These are phyloP conservation scores for Copromyces sp. DNA, from an alignment of 495 filamentous ascomycete genomes.

Conservation along the genomic window DNA sequence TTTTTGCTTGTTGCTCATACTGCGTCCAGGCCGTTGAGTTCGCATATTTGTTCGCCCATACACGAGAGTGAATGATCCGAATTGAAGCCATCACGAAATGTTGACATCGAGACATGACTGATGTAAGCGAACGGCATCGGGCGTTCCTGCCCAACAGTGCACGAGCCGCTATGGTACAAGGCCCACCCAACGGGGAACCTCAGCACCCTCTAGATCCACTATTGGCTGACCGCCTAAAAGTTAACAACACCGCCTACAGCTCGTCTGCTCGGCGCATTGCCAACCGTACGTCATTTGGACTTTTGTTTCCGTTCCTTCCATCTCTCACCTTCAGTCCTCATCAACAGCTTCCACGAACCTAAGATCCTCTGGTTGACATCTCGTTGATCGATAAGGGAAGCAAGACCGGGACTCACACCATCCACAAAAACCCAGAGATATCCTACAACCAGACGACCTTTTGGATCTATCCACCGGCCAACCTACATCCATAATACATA, in stretches of 20 bases:
- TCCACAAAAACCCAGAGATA: no score
- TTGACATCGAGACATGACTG: background rate
- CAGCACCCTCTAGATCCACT: background rate
- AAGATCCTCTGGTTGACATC: no score
- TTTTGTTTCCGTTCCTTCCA: background rate
- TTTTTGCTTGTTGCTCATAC: background rate
- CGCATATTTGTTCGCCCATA: background rate
- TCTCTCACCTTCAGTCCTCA: background rate
- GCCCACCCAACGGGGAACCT: background rate
- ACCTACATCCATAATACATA: background rate
- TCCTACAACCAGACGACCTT: no score
- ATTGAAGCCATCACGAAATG: background rate
- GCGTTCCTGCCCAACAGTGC: background rate
- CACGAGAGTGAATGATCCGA: background rate
- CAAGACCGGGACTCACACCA: no score
- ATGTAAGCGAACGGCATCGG: no score
- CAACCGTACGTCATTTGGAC: background rate
- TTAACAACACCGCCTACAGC: background rate
- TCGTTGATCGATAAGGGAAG: background rate
- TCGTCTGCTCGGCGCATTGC: background rate
- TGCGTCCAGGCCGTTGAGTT: background rate
- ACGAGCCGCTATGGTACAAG: background rate
- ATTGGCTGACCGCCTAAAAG: background rate
- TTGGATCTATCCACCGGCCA: background rate
- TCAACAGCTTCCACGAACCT: background rate